Percentiles rank a stretch among this genome's conserved stretches.
Conservation (phyloP, 352 stramenopile genomes). For the Aphanomyces astaci region DNA sequence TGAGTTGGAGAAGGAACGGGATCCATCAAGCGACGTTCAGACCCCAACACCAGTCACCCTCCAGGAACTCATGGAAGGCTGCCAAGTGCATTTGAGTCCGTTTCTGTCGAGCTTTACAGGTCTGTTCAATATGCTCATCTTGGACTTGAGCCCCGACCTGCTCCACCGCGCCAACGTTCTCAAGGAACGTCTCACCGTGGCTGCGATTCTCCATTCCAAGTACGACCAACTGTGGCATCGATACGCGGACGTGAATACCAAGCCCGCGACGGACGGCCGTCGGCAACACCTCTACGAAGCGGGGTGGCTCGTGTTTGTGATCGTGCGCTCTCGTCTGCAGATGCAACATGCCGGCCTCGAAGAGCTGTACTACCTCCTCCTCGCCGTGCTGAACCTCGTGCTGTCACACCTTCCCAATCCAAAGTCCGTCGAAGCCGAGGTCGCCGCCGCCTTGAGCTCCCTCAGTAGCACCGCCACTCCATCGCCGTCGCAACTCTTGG, state of each 20-base stretch:
- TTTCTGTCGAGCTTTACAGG: constrained; percentile 69
- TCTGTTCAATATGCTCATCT: constrained; percentile 69
- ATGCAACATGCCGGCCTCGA: constrained; percentile 49
- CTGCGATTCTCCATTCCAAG: constrained; percentile 68
- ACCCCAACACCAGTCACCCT: background rate
- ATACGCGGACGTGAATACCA: constrained; percentile 7
- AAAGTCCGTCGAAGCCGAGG: constrained; percentile 64
- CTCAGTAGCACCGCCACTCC: constrained; percentile 31
- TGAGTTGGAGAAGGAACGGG: constrained; percentile 4
- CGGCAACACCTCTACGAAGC: constrained; percentile 44
- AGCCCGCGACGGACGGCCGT: constrained; percentile 18
- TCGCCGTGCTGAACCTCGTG: constrained; percentile 65
- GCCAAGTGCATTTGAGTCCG: constrained; percentile 42
- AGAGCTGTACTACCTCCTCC: constrained; percentile 65
- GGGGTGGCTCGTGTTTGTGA: constrained; percentile 70
- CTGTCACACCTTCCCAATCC: constrained; percentile 30
- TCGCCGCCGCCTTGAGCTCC: constrained; percentile 64
- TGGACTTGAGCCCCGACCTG: constrained; percentile 50
- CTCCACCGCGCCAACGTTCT: constrained; percentile 57
- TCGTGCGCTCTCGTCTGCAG: constrained; percentile 40
- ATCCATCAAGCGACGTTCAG: background rate
- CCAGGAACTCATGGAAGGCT: constrained; percentile 7
- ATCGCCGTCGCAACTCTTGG: constrained; percentile 29
- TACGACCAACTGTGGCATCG: constrained; percentile 54
- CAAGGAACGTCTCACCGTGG: constrained; percentile 75